phyloP scores from a whole-genome alignment of 2,329 filamentous ascomycete species.

The Pseudopyricularia cyperi region DNA sequence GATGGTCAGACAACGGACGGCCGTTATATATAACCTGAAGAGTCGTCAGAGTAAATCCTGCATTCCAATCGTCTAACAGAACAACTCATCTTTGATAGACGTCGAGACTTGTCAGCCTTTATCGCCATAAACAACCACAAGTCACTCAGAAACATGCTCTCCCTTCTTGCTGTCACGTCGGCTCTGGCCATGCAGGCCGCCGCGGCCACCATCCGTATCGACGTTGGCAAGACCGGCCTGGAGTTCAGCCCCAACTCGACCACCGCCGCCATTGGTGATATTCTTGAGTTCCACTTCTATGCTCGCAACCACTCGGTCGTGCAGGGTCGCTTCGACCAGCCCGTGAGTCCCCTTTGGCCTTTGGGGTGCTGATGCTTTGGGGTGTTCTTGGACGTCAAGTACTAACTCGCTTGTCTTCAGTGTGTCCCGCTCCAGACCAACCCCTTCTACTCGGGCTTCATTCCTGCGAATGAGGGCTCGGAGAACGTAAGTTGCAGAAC shows the following conservation, averaged over 20 bases:
- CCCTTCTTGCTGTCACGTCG: conserved; percentile 2
- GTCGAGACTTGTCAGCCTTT: background rate
- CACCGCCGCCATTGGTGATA: conserved; percentile 29
- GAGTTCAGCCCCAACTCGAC: conserved; percentile 29
- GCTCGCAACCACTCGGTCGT: conserved; percentile 36
- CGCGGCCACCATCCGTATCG: conserved; percentile 18
- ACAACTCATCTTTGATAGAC: background rate
- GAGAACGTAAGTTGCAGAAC: conserved; percentile 7
- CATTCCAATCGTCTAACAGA: background rate
- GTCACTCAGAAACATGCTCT: conserved; percentile 3
- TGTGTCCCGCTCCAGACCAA: conserved; percentile 26
- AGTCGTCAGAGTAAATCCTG: background rate
- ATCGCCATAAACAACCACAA: background rate
- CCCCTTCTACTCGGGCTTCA: conserved; percentile 35
- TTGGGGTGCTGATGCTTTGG: background rate
- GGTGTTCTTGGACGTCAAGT: background rate
- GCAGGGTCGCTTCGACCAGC: conserved; percentile 30
- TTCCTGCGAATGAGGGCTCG: conserved; percentile 17
- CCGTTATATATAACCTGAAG: background rate
- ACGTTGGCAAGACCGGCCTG: conserved; percentile 26
- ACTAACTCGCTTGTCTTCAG: background rate
- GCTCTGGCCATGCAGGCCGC: conserved; percentile 5
- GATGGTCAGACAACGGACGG: background rate
- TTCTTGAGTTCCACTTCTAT: conserved; percentile 39
- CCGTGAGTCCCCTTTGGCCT: conserved; percentile 7